Conservation (phyloP, 495 filamentous ascomycete species). For the Penicillium cinerascens region DNA sequence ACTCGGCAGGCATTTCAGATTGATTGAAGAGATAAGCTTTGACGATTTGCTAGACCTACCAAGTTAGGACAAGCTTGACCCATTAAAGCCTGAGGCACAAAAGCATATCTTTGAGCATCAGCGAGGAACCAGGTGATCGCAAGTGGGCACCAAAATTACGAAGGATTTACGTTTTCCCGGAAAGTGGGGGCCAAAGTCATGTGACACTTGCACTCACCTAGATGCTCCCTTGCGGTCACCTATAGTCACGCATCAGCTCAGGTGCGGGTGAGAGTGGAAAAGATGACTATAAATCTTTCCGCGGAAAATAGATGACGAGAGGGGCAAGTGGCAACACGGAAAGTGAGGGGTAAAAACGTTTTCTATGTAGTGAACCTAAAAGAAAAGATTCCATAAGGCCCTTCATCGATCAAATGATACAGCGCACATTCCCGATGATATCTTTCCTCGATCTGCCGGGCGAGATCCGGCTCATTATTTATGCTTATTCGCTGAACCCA, state of each 20-base stretch:
- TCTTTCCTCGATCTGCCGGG: conserved; percentile 13
- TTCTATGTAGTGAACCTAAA: not conserved
- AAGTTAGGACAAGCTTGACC: not conserved
- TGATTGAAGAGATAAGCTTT: not conserved
- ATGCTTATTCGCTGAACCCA: conserved; percentile 11
- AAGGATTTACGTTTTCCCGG: too few relatives aligned
- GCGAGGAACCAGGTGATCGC: too few relatives aligned
- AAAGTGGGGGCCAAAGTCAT: too few relatives aligned
- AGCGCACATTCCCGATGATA: not conserved
- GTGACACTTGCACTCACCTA: too few relatives aligned
- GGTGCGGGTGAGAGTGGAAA: not conserved
- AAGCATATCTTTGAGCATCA: too few relatives aligned
- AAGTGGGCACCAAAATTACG: too few relatives aligned
- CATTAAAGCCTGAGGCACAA: not conserved
- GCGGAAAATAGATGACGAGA: not conserved
- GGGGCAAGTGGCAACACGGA: conserved; percentile 5
- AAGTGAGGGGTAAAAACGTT: not conserved
- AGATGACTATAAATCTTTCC: not conserved
- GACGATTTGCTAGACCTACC: not conserved
- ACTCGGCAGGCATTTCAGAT: not conserved
- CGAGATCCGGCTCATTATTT: conserved; percentile 16
- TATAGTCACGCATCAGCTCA: not conserved
- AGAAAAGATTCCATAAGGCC: not conserved
- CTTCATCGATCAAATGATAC: not conserved
- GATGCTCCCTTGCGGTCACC: too few relatives aligned